Evolutionary conservation across 139 green algal genomes (phyloP).

Genomic region (Coelastrella sp.): DNA sequence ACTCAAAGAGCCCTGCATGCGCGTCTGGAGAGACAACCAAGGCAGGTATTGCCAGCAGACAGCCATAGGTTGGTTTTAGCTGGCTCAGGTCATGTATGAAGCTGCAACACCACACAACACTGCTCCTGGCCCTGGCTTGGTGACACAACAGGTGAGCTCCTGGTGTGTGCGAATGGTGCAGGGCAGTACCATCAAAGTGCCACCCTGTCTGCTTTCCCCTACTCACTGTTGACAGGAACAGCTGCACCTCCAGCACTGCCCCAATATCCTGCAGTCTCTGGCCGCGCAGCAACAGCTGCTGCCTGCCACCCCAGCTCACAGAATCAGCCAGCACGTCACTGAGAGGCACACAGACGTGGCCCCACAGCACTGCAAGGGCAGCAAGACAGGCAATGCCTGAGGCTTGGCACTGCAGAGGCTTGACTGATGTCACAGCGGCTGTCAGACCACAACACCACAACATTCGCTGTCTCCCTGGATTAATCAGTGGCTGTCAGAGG

Average conservation of each 20-base stretch:
- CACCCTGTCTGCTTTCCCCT: background rate
- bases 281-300: constrained; percentile 1
- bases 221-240: constrained; percentile 42
- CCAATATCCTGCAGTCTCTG: background rate
- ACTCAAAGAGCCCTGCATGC: constrained; percentile 18
- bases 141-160: too few species aligned
- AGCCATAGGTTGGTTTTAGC: too few species aligned
- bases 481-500: background rate
- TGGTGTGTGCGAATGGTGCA: too few species aligned
- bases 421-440: too few species aligned
- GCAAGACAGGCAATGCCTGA: background rate
- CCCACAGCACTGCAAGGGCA: constrained; percentile 16
- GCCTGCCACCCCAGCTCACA: background rate
- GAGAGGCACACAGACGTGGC: background rate
- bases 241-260: constrained; percentile 27
- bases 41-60: too few species aligned
- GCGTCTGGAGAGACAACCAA: background rate
- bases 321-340: background rate
- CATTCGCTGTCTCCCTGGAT: too few species aligned
- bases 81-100: too few species aligned
- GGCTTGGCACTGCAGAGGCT: background rate
- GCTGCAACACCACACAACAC: too few species aligned
- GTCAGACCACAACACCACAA: too few species aligned
- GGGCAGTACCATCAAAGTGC: background rate
- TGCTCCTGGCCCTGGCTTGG: too few species aligned